These are phyloP conservation scores for Populus simonii DNA, from an alignment of 345 rosid species.

Conservation along the genomic window DNA sequence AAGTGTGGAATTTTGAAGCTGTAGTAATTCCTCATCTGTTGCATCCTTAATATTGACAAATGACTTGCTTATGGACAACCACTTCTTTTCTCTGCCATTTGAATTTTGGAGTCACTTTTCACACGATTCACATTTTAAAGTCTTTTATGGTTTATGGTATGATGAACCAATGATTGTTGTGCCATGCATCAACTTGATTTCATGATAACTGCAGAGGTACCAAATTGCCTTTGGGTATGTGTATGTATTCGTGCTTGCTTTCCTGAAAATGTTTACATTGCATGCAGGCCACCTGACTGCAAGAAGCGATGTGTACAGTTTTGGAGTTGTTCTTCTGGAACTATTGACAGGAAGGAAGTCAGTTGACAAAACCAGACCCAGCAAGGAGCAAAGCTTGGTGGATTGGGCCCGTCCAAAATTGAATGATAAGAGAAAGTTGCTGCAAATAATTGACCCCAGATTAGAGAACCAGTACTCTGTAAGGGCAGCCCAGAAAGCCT, in stretches of 20 bases:
- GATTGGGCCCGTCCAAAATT: conserved; percentile 98
- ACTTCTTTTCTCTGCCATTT: neutral
- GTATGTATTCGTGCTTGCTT: neutral
- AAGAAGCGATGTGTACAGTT: conserved; percentile 93
- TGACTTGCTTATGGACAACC: neutral
- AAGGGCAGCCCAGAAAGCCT: conserved; percentile 90
- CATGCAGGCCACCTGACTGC: conserved; percentile 90
- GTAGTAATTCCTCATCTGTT: neutral
- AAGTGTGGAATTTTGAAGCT: neutral
- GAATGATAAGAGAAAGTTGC: conserved; percentile 82
- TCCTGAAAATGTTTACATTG: conserved; percentile 15
- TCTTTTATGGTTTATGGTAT: neutral
- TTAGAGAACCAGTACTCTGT: conserved; percentile 84
- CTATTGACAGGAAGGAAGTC: conserved; percentile 89
- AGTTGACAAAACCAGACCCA: conserved; percentile 90
- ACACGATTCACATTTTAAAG: neutral
- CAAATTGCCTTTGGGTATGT: neutral
- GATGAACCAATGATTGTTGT: neutral
- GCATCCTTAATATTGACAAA: neutral
- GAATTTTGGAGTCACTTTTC: neutral
- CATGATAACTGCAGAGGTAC: neutral
- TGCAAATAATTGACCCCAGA: conserved; percentile 89
- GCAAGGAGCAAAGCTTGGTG: conserved; percentile 92
- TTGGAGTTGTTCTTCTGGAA: conserved; percentile 93
- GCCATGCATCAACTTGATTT: neutral